These are phyloP conservation scores for Candida labiduridarum DNA, from an alignment of 1,139 yeast genomes.

Conservation along the genomic window DNA sequence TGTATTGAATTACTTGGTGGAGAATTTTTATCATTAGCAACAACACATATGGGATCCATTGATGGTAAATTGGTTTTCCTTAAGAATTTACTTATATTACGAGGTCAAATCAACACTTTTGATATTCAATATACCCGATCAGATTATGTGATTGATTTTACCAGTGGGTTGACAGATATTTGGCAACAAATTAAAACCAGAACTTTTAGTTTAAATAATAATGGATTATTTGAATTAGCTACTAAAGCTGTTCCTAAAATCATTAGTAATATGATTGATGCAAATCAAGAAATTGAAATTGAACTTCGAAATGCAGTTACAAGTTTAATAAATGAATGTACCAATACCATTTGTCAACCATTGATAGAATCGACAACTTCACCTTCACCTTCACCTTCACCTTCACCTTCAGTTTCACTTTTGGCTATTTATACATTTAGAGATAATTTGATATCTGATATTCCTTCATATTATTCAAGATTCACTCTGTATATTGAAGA, in stretches of 20 bases:
- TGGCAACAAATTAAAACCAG: constrained; percentile 48
- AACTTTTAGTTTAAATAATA: constrained; percentile 32
- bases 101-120: constrained; percentile 71
- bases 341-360: constrained; percentile 39
- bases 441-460: constrained; percentile 48
- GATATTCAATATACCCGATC: constrained; percentile 77
- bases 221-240: constrained; percentile 60
- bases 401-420: no score
- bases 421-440: constrained; percentile 40
- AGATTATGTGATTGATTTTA: constrained; percentile 78
- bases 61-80: constrained; percentile 71
- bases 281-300: constrained; percentile 72
- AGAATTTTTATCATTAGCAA: constrained; percentile 49
- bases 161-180: constrained; percentile 65
- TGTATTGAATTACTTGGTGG: constrained; percentile 61
- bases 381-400: no score
- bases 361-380: constrained; percentile 23
- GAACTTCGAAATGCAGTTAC: constrained; percentile 74
- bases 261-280: constrained; percentile 85
- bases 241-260: constrained; percentile 78
- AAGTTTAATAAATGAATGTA: constrained; percentile 51
- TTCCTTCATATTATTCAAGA: constrained; percentile 58
- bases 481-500: constrained; percentile 51
- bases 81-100: constrained; percentile 70
- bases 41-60: constrained; percentile 42